Evolutionary conservation across 495 filamentous ascomycete species (phyloP).

Genomic region (Cenococcum geophilum): DNA sequence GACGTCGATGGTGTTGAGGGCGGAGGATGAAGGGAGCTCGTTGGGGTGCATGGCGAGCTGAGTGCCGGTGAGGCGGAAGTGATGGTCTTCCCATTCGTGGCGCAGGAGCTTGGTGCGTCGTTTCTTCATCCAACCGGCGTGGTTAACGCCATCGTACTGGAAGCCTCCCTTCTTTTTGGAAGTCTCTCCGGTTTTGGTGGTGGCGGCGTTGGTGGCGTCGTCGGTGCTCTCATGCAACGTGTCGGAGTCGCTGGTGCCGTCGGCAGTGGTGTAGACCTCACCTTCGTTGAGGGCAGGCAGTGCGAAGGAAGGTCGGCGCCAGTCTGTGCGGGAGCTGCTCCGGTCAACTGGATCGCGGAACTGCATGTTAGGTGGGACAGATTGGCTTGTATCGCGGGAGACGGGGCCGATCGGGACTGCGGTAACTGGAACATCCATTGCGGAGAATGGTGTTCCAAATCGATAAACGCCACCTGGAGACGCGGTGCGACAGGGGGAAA

Average conservation of each 20-base stretch:
- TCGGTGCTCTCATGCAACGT: conserved; percentile 22
- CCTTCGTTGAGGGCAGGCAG: conserved; percentile 51
- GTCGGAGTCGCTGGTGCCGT: conserved; percentile 18
- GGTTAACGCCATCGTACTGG: conserved; percentile 45
- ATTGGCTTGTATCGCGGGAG: conserved; percentile 68
- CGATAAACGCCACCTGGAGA: conserved; percentile 54
- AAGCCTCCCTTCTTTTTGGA: conserved; percentile 18
- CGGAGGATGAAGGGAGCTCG: conserved; percentile 47
- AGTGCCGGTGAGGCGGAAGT: conserved; percentile 81
- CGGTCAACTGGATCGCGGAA: conserved; percentile 55
- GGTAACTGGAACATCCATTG: conserved; percentile 83
- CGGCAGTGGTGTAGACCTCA: conserved; percentile 40
- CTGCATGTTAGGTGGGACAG: conserved; percentile 88
- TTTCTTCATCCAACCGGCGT: conserved; percentile 90
- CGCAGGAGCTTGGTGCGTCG: conserved; percentile 80
- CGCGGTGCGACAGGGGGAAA: conserved; percentile 36
- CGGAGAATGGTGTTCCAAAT: conserved; percentile 75
- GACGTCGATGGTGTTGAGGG: conserved; percentile 82
- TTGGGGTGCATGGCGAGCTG: conserved; percentile 76
- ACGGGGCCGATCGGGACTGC: conserved; percentile 63
- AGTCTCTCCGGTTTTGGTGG: conserved; percentile 6
- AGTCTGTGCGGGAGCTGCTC: conserved; percentile 40
- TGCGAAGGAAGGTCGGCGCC: conserved; percentile 52
- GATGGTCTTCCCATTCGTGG: conserved; percentile 89
- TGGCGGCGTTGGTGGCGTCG: conserved; percentile 13